Evolutionary conservation across 2,329 filamentous ascomycete genomes (phyloP), one percentile per base, ranked within the genome.

Genomic region (Penicillium olsonii): DNA sequence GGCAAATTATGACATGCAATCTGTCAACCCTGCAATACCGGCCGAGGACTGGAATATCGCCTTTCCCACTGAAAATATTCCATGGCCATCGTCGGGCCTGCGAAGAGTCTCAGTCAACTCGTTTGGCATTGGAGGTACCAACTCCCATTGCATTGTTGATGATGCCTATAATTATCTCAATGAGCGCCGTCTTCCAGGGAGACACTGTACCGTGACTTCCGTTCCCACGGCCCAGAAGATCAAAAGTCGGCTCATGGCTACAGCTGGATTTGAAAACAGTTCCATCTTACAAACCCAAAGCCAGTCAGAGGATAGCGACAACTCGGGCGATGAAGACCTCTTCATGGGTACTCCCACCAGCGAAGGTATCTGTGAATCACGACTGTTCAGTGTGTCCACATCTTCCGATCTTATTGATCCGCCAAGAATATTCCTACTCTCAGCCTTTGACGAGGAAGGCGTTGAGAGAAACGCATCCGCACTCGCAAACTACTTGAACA

Each of bases 1-100:
- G 8, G 71, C 75, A 3, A 77, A 76, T 46, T 62, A 62, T 45
- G 69, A 74, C 47, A 75, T 76, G 34, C 60, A 69, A 37, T 65
- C 63, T 14, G 57, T 64, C 1, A 78, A 77, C 29, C 56, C 65
- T 0, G 65, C 66, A 12, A 68, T 75, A 20, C 63, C 63, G 2
- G 56, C 67, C 2, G 52, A 60, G 5, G 63, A 71, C 6, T 73
- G 69, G 70, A 67, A 69, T 9, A 53, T 60, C 20, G 29, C 35
- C 4, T 61, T 71, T 17, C 60, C 60, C 2, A 52, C 50, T 0
- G 44, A 57, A 12, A 55, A 51, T n/a, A 55, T 52, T 5, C 52
- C 57, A 1, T 68, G 66, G 67, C 65, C 64, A n/a, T 59, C 55
- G 1, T 7, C 47, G 3, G 61, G 61, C 3, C 41, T 59, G 4